Conservation (phyloP, 176 grass and related monocot genomes). For the Raddia guianensis region DNA sequence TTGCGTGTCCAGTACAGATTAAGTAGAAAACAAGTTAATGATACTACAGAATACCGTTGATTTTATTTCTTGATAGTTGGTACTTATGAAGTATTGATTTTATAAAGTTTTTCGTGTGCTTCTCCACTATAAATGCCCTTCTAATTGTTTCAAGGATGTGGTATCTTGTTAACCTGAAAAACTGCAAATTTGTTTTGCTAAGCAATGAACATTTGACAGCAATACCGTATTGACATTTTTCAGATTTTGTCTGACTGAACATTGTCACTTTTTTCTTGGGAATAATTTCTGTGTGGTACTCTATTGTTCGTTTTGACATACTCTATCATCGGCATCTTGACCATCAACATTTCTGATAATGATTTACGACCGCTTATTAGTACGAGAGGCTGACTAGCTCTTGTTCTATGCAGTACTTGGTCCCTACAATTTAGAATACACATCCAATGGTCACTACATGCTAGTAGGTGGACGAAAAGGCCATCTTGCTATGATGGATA, state of each 20-base stretch:
- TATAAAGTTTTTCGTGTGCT: too few relatives aligned
- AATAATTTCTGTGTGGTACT: background rate
- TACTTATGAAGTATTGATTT: background rate
- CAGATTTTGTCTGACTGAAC: background rate
- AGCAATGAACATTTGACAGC: background rate
- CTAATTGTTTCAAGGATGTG: too few relatives aligned
- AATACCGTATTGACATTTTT: background rate
- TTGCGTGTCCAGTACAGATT: background rate
- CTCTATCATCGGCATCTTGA: background rate
- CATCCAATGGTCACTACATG: slow-evolving; percentile 82
- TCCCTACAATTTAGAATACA: slow-evolving; percentile 80
- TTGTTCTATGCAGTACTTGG: slow-evolving; percentile 66
- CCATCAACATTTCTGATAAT: background rate
- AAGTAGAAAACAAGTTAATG: background rate
- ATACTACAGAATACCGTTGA: background rate
- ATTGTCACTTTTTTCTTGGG: background rate
- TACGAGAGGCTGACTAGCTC: slow-evolving; percentile 24
- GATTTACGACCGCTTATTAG: background rate
- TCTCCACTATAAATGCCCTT: too few relatives aligned
- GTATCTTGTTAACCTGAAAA: background rate
- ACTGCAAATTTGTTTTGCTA: background rate
- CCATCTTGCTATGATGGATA: slow-evolving; percentile 92
- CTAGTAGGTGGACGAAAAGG: slow-evolving; percentile 83
- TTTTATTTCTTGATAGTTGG: slow-evolving; percentile 20
- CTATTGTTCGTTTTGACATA: background rate